phyloP scores from a whole-genome alignment of 2,329 filamentous ascomycete species.

The Penicillium decumbens region DNA sequence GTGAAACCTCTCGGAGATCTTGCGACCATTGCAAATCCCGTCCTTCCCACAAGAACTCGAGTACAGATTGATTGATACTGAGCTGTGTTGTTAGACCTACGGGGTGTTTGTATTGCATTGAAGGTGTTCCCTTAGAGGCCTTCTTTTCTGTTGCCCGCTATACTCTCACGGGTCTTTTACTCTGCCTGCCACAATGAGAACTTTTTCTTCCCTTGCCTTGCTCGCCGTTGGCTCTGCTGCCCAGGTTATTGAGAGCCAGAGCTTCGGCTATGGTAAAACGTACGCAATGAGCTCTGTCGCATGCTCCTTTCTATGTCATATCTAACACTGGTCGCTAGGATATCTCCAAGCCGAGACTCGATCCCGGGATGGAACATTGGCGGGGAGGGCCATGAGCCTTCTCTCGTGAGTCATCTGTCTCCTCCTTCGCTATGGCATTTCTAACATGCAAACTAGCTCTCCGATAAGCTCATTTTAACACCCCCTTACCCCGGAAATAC shows the following conservation, averaged over 20 bases:
- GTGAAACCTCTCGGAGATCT: conserved; percentile 20
- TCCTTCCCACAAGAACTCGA: conserved; percentile 4
- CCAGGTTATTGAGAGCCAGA: conserved; percentile 66
- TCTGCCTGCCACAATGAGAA: conserved; percentile 36
- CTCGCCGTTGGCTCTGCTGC: conserved; percentile 53
- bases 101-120: conserved; percentile 2
- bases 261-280: conserved; percentile 69
- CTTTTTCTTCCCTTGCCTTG: conserved; percentile 40
- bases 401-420: conserved; percentile 41
- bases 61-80: conserved; percentile 5
- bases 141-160: conserved; percentile 3
- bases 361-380: conserved; percentile 55
- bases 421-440: neutral
- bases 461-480: conserved; percentile 87
- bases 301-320: neutral
- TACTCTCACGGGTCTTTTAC: conserved; percentile 8
- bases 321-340: conserved; percentile 41
- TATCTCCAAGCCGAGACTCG: conserved; percentile 53
- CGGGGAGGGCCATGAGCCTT: conserved; percentile 53
- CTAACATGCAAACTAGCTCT: conserved; percentile 50
- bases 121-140: neutral
- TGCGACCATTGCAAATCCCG: conserved; percentile 12
- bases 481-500: conserved; percentile 81
- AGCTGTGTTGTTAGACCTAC: neutral
- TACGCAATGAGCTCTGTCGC: conserved; percentile 32